Conservation (phyloP, 116 monocot species). For the Posidonia oceanica region DNA sequence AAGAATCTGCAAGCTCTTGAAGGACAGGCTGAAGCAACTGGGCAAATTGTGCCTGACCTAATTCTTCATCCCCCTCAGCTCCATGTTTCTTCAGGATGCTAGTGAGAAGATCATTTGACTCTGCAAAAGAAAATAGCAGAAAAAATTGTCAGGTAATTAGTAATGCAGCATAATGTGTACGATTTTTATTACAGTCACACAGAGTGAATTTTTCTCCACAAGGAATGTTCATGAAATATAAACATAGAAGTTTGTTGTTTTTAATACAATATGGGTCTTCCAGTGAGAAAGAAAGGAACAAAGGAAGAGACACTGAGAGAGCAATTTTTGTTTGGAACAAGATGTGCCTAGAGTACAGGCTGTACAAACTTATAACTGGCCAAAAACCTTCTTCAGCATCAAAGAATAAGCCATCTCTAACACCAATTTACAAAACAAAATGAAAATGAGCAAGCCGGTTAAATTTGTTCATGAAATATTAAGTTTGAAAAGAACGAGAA, state of each 20-base stretch:
- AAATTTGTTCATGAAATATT: too few species aligned
- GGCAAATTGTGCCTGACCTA: slow-evolving; percentile 62
- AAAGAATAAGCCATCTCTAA: too few species aligned
- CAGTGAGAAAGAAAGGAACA: too few species aligned
- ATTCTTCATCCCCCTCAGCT: slow-evolving; percentile 42
- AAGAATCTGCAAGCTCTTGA: slow-evolving; percentile 57
- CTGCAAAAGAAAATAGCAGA: slow-evolving; percentile 2
- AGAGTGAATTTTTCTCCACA: not conserved
- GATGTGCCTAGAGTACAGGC: too few species aligned
- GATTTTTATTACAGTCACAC: not conserved
- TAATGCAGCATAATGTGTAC: not conserved
- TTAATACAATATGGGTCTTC: too few species aligned
- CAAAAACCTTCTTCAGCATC: too few species aligned
- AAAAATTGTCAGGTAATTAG: not conserved
- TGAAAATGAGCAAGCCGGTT: too few species aligned
- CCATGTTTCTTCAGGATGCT: slow-evolving; percentile 42
- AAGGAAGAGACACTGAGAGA: too few species aligned
- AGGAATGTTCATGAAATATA: not conserved
- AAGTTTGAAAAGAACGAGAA: too few species aligned
- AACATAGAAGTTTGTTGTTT: not conserved
- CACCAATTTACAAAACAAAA: too few species aligned
- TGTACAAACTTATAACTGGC: too few species aligned
- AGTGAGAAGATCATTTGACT: slow-evolving; percentile 10
- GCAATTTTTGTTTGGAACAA: too few species aligned
- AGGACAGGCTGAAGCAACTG: slow-evolving; percentile 47